phyloP scores from a whole-genome alignment of 106 monocot genomes.

The Platanthera guangdongensis region DNA sequence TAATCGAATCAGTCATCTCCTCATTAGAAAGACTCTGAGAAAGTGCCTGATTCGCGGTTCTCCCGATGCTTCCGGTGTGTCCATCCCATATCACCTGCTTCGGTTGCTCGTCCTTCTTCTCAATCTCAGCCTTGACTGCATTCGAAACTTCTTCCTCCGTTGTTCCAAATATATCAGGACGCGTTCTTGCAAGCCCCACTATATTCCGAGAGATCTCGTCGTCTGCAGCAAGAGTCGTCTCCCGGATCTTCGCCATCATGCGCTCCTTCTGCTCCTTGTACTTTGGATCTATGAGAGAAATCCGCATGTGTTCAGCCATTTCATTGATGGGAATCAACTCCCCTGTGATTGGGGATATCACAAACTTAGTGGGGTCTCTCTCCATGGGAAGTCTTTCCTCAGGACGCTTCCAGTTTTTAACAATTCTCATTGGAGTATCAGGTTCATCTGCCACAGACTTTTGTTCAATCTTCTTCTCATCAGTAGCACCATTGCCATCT shows the following conservation, averaged over 20 bases:
- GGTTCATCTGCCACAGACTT: constrained; percentile 34
- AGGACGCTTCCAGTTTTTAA: constrained; percentile 97
- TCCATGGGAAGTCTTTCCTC: constrained; percentile 82
- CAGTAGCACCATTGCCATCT: constrained; percentile 35
- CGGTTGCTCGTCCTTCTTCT: constrained; percentile 95
- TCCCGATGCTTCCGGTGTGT: constrained; percentile 90
- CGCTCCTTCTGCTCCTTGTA: constrained; percentile 99
- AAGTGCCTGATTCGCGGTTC: constrained; percentile 89
- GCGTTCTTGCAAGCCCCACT: constrained; percentile 86
- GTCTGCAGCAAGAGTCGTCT: constrained; percentile 90
- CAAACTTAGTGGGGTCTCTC: constrained; percentile 84
- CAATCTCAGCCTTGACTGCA: constrained; percentile 96
- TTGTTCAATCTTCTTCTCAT: constrained; percentile 29
- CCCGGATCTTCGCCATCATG: constrained; percentile 98
- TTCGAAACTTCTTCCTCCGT: constrained; percentile 97
- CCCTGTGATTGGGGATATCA: constrained; percentile 90
- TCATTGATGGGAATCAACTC: constrained; percentile 94
- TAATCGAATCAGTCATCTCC: constrained; percentile 38
- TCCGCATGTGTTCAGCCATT: constrained; percentile 99
- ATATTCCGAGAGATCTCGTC: constrained; percentile 97
- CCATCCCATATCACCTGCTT: constrained; percentile 99
- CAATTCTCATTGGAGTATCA: constrained; percentile 91
- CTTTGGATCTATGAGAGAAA: constrained; percentile 95
- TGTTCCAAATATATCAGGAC: constrained; percentile 97
- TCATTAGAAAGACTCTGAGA: constrained; percentile 47